These are phyloP conservation scores for Coniochaeta pulveracea DNA, from an alignment of 2,329 filamentous ascomycete genomes.

Conservation along the genomic window DNA sequence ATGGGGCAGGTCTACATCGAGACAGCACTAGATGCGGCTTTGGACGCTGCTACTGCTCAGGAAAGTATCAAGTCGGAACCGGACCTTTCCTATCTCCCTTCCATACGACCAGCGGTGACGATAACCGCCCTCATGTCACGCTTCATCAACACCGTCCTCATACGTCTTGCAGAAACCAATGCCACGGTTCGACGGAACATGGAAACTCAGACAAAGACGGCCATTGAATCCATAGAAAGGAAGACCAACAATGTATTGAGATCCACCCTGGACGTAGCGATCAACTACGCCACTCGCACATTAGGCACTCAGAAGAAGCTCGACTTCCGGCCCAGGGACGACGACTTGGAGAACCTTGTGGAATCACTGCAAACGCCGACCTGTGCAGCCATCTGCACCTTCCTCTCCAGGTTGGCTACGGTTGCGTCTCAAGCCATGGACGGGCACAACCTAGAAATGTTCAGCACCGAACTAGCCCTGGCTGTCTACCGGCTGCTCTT, in stretches of 20 bases:
- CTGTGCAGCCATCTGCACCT: conserved; percentile 70
- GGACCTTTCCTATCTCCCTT: conserved; percentile 72
- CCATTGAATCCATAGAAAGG: conserved; percentile 69
- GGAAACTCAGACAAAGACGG: conserved; percentile 67
- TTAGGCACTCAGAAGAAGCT: conserved; percentile 73
- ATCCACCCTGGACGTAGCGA: conserved; percentile 50
- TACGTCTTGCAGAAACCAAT: conserved; percentile 80
- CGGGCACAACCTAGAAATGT: conserved; percentile 70
- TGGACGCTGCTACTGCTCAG: conserved; percentile 63
- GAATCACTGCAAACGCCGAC: conserved; percentile 79
- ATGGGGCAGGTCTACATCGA: conserved; percentile 78
- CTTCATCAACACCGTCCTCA: conserved; percentile 80
- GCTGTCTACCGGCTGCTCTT: conserved; percentile 70
- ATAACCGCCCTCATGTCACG: conserved; percentile 90
- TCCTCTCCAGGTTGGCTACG: conserved; percentile 58
- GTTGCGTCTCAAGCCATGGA: conserved; percentile 60
- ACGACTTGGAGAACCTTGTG: conserved; percentile 47
- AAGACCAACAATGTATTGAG: conserved; percentile 59
- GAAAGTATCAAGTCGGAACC: conserved; percentile 76
- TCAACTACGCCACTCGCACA: conserved; percentile 65
- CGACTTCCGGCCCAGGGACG: conserved; percentile 82
- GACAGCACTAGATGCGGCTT: conserved; percentile 55
- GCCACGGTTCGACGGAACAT: conserved; percentile 83
- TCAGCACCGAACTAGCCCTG: conserved; percentile 74
- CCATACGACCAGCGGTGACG: conserved; percentile 70